Percentiles rank a stretch among this genome's conserved stretches.
These are phyloP conservation scores for Yarrowia bubula DNA, from an alignment of 805 yeast genomes.

Conservation along the genomic window DNA sequence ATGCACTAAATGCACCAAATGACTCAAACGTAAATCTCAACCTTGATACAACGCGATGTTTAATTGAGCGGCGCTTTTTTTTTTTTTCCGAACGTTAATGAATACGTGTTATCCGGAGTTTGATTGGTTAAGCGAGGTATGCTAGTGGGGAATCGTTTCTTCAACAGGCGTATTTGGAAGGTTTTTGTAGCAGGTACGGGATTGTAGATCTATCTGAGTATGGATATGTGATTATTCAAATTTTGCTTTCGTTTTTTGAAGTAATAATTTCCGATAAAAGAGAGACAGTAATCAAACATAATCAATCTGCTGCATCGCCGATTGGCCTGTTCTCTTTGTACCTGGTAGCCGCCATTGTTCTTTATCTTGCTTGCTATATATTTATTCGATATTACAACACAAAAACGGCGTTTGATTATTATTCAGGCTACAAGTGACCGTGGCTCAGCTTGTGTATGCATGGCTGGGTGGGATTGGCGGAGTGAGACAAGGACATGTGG, in stretches of 20 bases:
- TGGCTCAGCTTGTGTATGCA: not conserved
- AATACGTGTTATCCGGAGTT: not conserved
- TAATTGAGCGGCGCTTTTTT: not conserved
- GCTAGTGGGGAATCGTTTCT: no score
- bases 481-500: not conserved
- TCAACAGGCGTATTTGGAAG: no score
- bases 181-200: no score
- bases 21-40: not conserved
- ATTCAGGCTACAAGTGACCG: no score
- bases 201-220: no score
- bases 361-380: no score
- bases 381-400: no score
- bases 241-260: no score
- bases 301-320: not conserved
- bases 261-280: no score
- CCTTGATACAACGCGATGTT: not conserved
- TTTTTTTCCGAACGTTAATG: not conserved
- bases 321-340: not conserved
- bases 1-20: slow-evolving; percentile 9
- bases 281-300: slow-evolving; percentile 2
- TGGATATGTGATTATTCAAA: no score
- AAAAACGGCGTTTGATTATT: no score
- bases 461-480: not conserved
- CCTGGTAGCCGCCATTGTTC: no score
- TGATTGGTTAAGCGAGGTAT: not conserved